Percentiles rank a stretch among this genome's conserved stretches.
Conservation (phyloP, 257 asterid genomes). For the Salvia splendens region DNA sequence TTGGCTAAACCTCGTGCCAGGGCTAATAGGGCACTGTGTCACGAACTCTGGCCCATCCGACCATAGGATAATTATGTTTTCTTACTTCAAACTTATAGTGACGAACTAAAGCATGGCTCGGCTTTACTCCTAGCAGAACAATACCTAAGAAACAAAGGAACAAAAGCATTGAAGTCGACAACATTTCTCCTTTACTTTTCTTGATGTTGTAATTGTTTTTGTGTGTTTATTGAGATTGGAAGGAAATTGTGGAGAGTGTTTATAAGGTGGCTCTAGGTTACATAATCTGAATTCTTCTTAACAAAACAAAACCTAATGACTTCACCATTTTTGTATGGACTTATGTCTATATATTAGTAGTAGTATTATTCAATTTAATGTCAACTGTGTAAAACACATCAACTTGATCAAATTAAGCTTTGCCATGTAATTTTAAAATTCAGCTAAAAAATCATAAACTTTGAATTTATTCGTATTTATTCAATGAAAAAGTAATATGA, state of each 20-base stretch:
- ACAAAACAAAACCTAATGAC: background rate
- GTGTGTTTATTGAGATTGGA: background rate
- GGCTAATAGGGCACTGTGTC: slow-evolving; percentile 64
- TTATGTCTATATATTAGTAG: no score
- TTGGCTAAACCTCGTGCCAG: slow-evolving; percentile 51
- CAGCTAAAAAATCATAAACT: no score
- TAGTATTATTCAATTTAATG: no score
- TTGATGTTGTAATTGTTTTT: background rate
- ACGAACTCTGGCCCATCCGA: slow-evolving; percentile 62
- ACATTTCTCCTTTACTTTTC: slow-evolving; percentile 16
- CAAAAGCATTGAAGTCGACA: slow-evolving; percentile 19
- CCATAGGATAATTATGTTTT: slow-evolving; percentile 42
- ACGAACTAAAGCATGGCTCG: slow-evolving; percentile 32
- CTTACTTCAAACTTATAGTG: slow-evolving; percentile 37
- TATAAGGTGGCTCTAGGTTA: slow-evolving; percentile 32
- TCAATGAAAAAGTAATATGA: no score
- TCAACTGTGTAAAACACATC: no score
- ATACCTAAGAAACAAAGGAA: slow-evolving; percentile 22
- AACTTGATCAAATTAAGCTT: no score
- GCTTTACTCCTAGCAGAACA: slow-evolving; percentile 25
- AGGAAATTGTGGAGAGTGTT: slow-evolving; percentile 36
- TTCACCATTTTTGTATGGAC: no score
- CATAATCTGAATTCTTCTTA: background rate
- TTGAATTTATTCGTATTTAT: no score
- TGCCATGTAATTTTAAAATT: no score